Evolutionary conservation across 2,329 filamentous ascomycete species (phyloP).

Genomic region (Hypomyces rosellus): DNA sequence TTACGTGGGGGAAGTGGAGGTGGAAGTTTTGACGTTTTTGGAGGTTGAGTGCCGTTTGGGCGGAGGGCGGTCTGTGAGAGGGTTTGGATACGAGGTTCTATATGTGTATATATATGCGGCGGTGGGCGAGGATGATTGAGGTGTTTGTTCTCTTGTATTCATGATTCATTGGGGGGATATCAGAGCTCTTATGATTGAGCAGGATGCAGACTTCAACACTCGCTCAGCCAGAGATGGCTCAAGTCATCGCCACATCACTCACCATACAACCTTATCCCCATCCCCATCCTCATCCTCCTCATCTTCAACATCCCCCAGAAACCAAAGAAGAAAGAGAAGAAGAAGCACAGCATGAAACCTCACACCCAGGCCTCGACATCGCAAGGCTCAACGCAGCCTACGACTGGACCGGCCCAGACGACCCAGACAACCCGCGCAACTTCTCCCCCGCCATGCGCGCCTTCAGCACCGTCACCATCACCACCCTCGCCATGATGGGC

Average conservation of each 20-base stretch:
- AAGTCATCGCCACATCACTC: background rate
- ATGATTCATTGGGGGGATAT: too few relatives aligned
- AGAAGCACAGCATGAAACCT: background rate
- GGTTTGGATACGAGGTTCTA: too few relatives aligned
- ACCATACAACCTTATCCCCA: background rate
- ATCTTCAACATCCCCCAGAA: background rate
- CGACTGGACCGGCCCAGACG: constrained; percentile 42
- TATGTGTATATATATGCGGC: too few relatives aligned
- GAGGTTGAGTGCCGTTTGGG: too few relatives aligned
- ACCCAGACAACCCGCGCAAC: constrained; percentile 76
- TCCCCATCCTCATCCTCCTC: background rate
- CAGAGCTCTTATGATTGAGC: background rate
- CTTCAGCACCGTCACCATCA: constrained; percentile 69
- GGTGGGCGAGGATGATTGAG: too few relatives aligned
- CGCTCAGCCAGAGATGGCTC: background rate
- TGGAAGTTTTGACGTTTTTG: too few relatives aligned
- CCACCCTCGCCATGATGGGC: constrained; percentile 59
- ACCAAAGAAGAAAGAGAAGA: background rate
- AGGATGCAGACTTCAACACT: background rate
- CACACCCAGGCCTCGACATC: constrained; percentile 15
- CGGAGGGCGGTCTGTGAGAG: too few relatives aligned
- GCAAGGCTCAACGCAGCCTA: constrained; percentile 21
- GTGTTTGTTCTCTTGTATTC: too few relatives aligned
- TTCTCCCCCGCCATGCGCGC: constrained; percentile 69
- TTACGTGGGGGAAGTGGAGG: too few relatives aligned